Evolutionary conservation across 2,329 filamentous ascomycete genomes (phyloP), one percentile per base, ranked within the genome.

Genomic region (Cordyceps militaris): DNA sequence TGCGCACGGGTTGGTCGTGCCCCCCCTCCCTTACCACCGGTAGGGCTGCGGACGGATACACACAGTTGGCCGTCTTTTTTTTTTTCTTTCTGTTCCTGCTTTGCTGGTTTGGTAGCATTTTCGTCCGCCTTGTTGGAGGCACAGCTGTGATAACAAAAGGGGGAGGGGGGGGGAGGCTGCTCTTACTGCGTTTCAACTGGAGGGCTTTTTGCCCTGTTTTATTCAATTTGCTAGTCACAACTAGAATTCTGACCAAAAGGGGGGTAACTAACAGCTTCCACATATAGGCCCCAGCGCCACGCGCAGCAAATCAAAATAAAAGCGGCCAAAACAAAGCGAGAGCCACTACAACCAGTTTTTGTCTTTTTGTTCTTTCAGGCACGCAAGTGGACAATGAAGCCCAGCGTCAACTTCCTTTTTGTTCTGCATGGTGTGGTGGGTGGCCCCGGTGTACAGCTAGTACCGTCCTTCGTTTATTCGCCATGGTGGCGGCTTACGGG

Each of bases 401-500:
- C 4, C 8, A 21, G 32, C 42, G 52, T 56, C 43, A 40, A n/a
- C n/a, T n/a, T n/a, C n/a, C n/a, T n/a, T n/a, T 42, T 48, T 28
- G 30, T 56, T n/a, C n/a, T 23, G 42, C 21, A 52, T 48, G 52
- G 52, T 48, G 52, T 56, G 34, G 34, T 16, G 52, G 38, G 52
- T 56, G 34, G 34, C 34, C 14, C 14, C 14, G 34, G 4, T 38
- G 34, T 16, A 38, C 26, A 47, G 32, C 28, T 55, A 55, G 53
- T 36, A 56, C 53, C 44, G 30, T 56, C 53, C 43, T 56, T 56
- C 53, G 42, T 48, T 48, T 24, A 48, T 32, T 36, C 32, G 26
- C 36, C 23, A 43, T 44, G 53, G 34, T 56, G 53, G 53, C 53
- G 53, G 53, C 53, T 56, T 56, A 56, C 53, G 44, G 28, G 34